phyloP scores from a whole-genome alignment of 192 early-diverging fungal species.

The Coemansia sp. region DNA sequence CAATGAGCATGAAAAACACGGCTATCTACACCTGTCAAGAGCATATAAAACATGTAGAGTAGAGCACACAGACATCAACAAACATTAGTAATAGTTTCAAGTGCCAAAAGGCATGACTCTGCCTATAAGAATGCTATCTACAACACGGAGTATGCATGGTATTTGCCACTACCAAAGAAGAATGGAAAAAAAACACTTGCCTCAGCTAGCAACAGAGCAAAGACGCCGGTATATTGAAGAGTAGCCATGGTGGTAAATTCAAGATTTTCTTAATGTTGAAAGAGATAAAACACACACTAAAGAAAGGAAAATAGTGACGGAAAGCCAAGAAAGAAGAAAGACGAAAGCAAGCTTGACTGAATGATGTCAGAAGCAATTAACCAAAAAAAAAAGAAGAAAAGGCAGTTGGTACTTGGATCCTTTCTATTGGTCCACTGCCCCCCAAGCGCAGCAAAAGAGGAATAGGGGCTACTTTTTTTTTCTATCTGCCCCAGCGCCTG shows the following conservation, averaged over 20 bases:
- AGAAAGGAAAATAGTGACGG: background rate
- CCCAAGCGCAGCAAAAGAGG: background rate
- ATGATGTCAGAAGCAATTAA: slow-evolving; percentile 5
- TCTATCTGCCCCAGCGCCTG: slow-evolving; percentile 48
- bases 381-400: background rate
- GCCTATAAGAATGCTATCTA: background rate
- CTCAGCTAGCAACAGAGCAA: slow-evolving; percentile 46
- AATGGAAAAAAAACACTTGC: slow-evolving; percentile 13
- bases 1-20: slow-evolving; percentile 43
- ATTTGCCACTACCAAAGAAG: background rate
- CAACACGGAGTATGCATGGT: background rate
- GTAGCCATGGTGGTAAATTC: slow-evolving; percentile 33
- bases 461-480: background rate
- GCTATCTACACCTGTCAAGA: slow-evolving; percentile 19
- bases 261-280: slow-evolving; percentile 3
- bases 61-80: background rate
- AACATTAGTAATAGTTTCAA: background rate
- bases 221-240: slow-evolving; percentile 50
- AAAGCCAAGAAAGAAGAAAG: slow-evolving; percentile 7
- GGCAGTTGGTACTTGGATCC: background rate
- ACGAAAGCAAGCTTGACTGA: background rate
- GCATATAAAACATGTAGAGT: background rate
- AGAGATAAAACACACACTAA: background rate
- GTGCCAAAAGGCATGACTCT: background rate
- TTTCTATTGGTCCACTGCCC: slow-evolving; percentile 3